These are phyloP conservation scores for Juncus inflexus DNA, from an alignment of 176 grass and related monocot genomes.

Conservation along the genomic window DNA sequence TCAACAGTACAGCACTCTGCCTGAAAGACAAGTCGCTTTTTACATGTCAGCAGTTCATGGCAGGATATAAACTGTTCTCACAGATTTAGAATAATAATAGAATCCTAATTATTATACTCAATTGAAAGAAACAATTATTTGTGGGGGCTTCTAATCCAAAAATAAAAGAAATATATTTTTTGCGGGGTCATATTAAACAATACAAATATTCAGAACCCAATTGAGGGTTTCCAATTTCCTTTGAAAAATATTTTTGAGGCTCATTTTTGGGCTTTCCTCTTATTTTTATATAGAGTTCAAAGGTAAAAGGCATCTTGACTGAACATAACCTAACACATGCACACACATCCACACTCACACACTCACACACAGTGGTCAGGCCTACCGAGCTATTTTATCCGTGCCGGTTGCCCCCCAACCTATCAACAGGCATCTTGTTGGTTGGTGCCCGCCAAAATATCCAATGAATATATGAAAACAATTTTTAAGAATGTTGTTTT, in stretches of 20 bases:
- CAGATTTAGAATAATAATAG: background rate
- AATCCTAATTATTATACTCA: too few species aligned
- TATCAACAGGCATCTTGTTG: slow-evolving; percentile 16
- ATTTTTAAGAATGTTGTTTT: too few species aligned
- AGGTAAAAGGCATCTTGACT: slow-evolving; percentile 13
- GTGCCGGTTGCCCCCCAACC: background rate
- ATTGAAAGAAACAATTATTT: too few species aligned
- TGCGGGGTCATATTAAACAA: too few species aligned
- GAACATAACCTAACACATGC: background rate
- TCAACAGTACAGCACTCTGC: slow-evolving; percentile 4
- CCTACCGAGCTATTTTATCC: background rate
- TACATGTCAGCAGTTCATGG: slow-evolving; percentile 1
- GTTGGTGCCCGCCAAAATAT: background rate
- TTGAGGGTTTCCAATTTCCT: background rate
- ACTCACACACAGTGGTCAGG: slow-evolving; percentile 15
- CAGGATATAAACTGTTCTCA: slow-evolving; percentile 1
- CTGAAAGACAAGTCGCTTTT: slow-evolving; percentile 20
- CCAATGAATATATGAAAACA: too few species aligned
- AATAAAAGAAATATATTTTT: too few species aligned
- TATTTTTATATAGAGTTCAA: too few species aligned
- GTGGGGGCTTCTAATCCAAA: too few species aligned
- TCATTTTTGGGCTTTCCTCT: slow-evolving; percentile 1
- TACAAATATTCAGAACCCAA: background rate
- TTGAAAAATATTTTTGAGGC: background rate
- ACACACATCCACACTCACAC: slow-evolving; percentile 11